Conservation (phyloP, 345 rosid genomes). For the Euphorbia lathyris region DNA sequence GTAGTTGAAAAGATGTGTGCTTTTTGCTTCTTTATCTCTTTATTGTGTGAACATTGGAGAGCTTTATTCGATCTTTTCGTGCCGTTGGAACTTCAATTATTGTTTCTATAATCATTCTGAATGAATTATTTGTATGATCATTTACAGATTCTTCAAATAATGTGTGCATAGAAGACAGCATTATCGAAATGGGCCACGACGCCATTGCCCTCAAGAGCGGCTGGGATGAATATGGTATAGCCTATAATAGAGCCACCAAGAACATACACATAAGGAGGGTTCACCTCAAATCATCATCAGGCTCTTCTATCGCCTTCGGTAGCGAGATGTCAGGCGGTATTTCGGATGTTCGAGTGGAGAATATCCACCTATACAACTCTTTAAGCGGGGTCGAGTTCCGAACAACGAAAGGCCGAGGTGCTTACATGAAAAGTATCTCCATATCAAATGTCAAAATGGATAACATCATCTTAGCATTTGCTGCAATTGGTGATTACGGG, state of each 20-base stretch:
- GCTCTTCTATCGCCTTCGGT: slow-evolving; percentile 81
- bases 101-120: neutral
- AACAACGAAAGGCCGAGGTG: slow-evolving; percentile 84
- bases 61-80: neutral
- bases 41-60: neutral
- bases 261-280: slow-evolving; percentile 60
- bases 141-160: slow-evolving; percentile 81
- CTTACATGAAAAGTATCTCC: slow-evolving; percentile 58
- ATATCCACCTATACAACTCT: slow-evolving; percentile 45
- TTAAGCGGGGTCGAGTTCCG: slow-evolving; percentile 59
- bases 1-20: too few species aligned
- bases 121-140: too few species aligned
- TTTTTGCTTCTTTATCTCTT: neutral
- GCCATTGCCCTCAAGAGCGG: slow-evolving; percentile 83
- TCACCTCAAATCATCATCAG: slow-evolving; percentile 61
- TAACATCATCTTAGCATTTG: slow-evolving; percentile 43
- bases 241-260: slow-evolving; percentile 60
- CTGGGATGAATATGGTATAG: slow-evolving; percentile 92
- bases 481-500: slow-evolving; percentile 56
- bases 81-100: neutral
- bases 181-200: slow-evolving; percentile 66
- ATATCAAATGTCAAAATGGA: slow-evolving; percentile 45
- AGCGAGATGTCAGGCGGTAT: slow-evolving; percentile 99
- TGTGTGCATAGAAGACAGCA: slow-evolving; percentile 82
- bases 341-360: slow-evolving; percentile 54